Evolutionary conservation across 2,329 filamentous ascomycete species (phyloP).

Genomic region (Neopestalotiopsis sp.): DNA sequence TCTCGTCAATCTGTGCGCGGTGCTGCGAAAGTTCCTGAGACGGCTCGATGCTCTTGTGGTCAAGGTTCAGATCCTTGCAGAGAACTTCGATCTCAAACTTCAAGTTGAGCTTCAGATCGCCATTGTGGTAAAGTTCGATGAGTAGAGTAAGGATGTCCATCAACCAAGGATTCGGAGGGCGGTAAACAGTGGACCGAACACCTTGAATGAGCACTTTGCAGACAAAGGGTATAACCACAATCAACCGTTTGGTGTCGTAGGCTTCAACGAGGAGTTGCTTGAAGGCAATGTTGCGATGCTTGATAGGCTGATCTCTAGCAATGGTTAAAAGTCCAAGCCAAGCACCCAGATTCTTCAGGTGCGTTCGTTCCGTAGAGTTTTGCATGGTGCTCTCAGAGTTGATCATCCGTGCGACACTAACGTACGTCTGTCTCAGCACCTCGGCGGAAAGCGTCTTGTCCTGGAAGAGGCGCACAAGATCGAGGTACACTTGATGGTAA

Average conservation of each 20-base stretch:
- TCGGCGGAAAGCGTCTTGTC: constrained; percentile 82
- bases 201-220: constrained; percentile 94
- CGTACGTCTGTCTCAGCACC: constrained; percentile 90
- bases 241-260: constrained; percentile 87
- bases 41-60: constrained; percentile 89
- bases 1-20: constrained; percentile 68
- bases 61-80: constrained; percentile 89
- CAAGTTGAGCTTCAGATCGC: constrained; percentile 92
- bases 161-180: constrained; percentile 94
- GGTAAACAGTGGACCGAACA: constrained; percentile 84
- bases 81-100: constrained; percentile 99
- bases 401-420: constrained; percentile 82
- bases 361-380: constrained; percentile 81
- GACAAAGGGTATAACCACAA: constrained; percentile 95
- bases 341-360: constrained; percentile 89
- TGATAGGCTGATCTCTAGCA: constrained; percentile 92
- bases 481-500: constrained; percentile 91
- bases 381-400: constrained; percentile 89
- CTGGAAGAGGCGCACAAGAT: constrained; percentile 83
- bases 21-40: constrained; percentile 80
- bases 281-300: constrained; percentile 96
- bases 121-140: constrained; percentile 91
- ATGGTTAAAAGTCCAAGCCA: constrained; percentile 95
- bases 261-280: constrained; percentile 94
- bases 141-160: constrained; percentile 94